Conservation (phyloP, 495 filamentous ascomycete genomes). For the Neurospora sp. region DNA sequence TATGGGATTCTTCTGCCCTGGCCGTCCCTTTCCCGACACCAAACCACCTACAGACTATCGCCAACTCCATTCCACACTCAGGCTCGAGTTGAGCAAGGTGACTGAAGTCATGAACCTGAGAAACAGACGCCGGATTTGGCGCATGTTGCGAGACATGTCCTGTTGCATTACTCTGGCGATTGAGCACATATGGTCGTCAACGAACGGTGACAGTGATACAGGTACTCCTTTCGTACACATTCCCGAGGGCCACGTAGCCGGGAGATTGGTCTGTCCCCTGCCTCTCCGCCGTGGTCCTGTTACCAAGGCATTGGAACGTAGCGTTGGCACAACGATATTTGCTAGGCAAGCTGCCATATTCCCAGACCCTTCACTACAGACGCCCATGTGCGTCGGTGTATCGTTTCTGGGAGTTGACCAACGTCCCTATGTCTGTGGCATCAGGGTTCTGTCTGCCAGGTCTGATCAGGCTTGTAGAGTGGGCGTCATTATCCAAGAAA, state of each 20-base stretch:
- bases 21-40: background rate
- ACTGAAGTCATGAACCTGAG: background rate
- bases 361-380: background rate
- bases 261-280: background rate
- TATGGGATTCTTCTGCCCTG: background rate
- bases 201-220: background rate
- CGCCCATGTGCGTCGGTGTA: background rate
- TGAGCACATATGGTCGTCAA: background rate
- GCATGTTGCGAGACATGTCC: background rate
- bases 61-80: background rate
- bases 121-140: background rate
- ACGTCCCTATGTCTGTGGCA: background rate
- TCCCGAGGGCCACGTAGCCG: background rate
- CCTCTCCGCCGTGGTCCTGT: background rate
- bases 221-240: background rate
- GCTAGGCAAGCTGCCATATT: background rate
- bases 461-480: background rate
- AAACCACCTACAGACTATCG: background rate
- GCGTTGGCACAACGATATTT: background rate
- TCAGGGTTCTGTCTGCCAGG: background rate
- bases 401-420: background rate
- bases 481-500: background rate
- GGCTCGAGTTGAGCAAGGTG: background rate
- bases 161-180: background rate
- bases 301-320: background rate